Percentiles rank a stretch among this genome's conserved stretches.
Evolutionary conservation across 202 grass and related monocot genomes (phyloP).

Genomic region (Brachypodium distachyon): DNA sequence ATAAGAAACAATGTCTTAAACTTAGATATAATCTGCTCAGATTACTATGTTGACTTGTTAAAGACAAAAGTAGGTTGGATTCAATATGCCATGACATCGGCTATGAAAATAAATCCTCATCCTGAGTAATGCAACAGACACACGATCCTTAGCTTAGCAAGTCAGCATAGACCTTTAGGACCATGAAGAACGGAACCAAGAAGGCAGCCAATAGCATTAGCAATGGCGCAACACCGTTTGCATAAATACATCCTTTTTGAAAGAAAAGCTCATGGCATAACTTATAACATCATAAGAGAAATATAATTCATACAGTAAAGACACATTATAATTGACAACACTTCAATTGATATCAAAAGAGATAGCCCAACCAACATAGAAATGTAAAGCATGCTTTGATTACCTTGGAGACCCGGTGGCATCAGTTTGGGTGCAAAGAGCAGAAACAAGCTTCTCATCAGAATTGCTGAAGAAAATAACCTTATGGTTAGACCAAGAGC

Average conservation of each 20-base stretch:
- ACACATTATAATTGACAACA: not conserved
- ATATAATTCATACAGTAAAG: not conserved
- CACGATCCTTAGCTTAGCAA: not conserved
- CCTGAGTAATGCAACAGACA: not conserved
- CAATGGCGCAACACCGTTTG: not conserved
- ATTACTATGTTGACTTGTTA: not conserved
- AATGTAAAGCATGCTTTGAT: constrained; percentile 9
- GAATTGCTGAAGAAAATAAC: constrained; percentile 55
- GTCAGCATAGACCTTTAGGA: not conserved
- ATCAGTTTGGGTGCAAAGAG: constrained; percentile 49
- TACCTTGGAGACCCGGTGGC: constrained; percentile 49
- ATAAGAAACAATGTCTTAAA: constrained; percentile 3
- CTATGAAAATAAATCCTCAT: not conserved
- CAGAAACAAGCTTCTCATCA: constrained; percentile 92
- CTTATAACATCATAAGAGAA: constrained; percentile 1
- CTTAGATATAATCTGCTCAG: not conserved
- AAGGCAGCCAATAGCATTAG: not conserved
- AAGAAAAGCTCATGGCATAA: not conserved
- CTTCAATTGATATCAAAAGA: constrained; percentile 12
- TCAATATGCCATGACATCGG: not conserved
- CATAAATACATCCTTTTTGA: not conserved
- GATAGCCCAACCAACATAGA: not conserved
- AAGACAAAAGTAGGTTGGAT: constrained; percentile 9
- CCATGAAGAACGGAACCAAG: not conserved
- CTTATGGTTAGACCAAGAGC: constrained; percentile 27